Conservation (phyloP, 768 basidiomycete species). For the Auricularia heimuer region DNA sequence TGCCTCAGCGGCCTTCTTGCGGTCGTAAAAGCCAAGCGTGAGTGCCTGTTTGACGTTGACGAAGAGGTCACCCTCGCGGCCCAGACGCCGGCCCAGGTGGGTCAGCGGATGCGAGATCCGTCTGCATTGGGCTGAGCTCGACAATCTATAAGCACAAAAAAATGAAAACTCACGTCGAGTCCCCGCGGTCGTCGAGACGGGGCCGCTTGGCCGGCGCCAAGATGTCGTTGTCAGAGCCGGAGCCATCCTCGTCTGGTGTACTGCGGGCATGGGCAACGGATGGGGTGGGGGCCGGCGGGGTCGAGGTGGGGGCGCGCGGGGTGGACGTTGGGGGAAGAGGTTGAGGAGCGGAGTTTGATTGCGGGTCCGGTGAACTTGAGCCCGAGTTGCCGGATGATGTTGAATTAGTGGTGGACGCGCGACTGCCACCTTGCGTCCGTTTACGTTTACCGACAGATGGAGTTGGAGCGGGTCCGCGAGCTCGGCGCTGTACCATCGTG, state of each 20-base stretch:
- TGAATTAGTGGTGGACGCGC: not conserved
- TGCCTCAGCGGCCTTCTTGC: not conserved
- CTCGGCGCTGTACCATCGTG: no score
- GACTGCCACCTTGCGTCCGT: no score
- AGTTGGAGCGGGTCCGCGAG: no score
- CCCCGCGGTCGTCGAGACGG: no score
- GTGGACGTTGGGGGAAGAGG: not conserved
- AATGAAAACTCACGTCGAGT: not conserved
- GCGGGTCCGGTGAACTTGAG: not conserved
- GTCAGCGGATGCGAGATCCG: not conserved
- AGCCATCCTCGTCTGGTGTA: not conserved
- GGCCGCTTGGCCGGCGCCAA: not conserved
- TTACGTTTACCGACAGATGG: no score
- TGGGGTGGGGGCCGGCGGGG: not conserved
- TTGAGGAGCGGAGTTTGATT: not conserved
- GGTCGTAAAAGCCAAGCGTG: not conserved
- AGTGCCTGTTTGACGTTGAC: not conserved
- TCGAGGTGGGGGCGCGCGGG: not conserved
- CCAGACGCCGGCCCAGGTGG: not conserved
- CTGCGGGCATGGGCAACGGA: not conserved
- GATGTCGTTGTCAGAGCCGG: not conserved
- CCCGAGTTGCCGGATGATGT: not conserved
- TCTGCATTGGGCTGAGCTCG: not conserved
- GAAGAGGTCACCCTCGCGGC: not conserved
- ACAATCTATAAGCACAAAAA: not conserved